These are phyloP conservation scores for Anaeramoeba flamelloides DNA, from an alignment of 78 protist species.

Conservation along the genomic window DNA sequence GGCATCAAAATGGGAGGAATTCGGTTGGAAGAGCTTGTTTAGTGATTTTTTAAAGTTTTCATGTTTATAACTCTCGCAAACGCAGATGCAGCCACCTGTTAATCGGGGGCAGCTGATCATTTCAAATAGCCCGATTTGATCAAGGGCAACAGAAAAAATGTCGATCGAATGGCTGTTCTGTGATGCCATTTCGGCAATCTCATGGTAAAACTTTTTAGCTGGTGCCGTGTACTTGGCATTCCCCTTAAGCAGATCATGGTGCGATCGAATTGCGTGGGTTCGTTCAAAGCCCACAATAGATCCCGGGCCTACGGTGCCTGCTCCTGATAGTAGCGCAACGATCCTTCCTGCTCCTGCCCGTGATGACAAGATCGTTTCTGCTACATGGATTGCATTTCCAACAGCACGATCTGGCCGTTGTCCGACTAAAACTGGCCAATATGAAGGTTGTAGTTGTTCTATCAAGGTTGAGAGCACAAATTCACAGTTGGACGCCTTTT, in stretches of 20 bases:
- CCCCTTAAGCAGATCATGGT: background rate
- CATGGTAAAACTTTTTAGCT: background rate
- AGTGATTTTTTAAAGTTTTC: background rate
- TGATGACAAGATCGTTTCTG: constrained; percentile 8
- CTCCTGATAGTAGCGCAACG: background rate
- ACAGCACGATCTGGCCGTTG: background rate
- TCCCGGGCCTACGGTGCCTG: constrained; percentile 11
- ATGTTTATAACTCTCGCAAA: background rate
- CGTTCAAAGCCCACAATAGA: background rate
- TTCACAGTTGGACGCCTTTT: constrained; percentile 64
- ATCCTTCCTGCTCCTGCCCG: background rate
- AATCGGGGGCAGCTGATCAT: background rate
- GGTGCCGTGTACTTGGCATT: background rate
- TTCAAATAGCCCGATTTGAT: constrained; percentile 14
- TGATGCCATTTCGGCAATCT: background rate
- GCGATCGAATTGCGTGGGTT: background rate
- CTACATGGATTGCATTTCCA: constrained; percentile 8
- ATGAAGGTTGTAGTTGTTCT: constrained; percentile 71
- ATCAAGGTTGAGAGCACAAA: constrained; percentile 51
- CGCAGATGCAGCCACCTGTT: constrained; percentile 7
- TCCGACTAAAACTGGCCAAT: constrained; percentile 60
- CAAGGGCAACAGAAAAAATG: constrained; percentile 4
- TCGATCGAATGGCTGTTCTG: background rate
- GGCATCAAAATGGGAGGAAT: background rate
- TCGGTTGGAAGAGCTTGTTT: background rate